phyloP scores from a whole-genome alignment of 768 basidiomycete genomes.

The Termitomyces sp. region DNA sequence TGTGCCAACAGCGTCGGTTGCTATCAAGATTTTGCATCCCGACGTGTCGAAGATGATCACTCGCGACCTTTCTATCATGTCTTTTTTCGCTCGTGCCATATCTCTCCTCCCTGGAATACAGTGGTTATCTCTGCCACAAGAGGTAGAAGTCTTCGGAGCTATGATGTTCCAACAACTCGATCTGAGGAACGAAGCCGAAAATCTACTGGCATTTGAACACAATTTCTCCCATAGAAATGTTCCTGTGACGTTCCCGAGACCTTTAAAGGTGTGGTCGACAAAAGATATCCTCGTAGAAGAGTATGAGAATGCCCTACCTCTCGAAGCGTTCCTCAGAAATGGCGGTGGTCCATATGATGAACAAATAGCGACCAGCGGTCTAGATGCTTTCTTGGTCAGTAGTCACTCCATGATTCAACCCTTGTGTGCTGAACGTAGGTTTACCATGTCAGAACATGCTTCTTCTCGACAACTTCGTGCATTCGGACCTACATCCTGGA shows the following conservation, averaged over 20 bases:
- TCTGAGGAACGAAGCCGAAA: conserved; percentile 85
- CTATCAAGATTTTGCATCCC: conserved; percentile 95
- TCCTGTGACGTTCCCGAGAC: conserved; percentile 87
- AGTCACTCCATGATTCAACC: background rate
- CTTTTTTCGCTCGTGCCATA: conserved; percentile 80
- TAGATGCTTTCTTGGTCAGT: conserved; percentile 92
- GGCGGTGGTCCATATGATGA: conserved; percentile 92
- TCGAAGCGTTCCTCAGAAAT: conserved; percentile 82
- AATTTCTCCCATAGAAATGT: conserved; percentile 81
- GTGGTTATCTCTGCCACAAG: conserved; percentile 95
- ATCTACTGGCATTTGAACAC: conserved; percentile 78
- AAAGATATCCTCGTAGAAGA: conserved; percentile 87
- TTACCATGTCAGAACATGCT: conserved; percentile 85
- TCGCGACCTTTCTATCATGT: conserved; percentile 94
- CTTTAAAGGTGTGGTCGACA: conserved; percentile 78
- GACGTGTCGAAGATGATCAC: conserved; percentile 75
- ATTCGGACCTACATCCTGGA: conserved; percentile 87
- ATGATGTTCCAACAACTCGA: conserved; percentile 98
- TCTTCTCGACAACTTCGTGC: conserved; percentile 95
- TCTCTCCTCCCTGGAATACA: conserved; percentile 87
- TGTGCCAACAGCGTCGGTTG: conserved; percentile 83
- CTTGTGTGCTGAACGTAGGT: background rate
- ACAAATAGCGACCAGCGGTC: conserved; percentile 84
- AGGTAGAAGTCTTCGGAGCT: conserved; percentile 88
- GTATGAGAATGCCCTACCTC: conserved; percentile 86